These are phyloP conservation scores for Candida glucosophila DNA, from an alignment of 1,139 yeast genomes.

Conservation along the genomic window DNA sequence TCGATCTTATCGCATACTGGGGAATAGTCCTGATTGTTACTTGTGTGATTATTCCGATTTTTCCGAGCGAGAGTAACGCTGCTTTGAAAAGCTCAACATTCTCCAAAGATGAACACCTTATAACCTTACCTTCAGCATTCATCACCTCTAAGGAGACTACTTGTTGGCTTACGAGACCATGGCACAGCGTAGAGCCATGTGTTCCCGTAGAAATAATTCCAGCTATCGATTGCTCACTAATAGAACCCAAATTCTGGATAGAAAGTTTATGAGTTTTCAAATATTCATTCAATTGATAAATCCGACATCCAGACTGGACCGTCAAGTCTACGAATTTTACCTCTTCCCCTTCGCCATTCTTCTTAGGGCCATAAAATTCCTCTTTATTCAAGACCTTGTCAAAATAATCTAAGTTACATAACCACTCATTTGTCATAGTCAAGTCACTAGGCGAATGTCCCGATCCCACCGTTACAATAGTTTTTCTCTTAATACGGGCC, in stretches of 20 bases:
- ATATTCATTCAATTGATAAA: slow-evolving; percentile 67
- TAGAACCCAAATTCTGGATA: slow-evolving; percentile 86
- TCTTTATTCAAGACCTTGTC: slow-evolving; percentile 41
- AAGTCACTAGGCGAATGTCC: slow-evolving; percentile 94
- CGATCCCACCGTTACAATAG: slow-evolving; percentile 82
- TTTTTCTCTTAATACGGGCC: slow-evolving; percentile 53
- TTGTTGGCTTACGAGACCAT: slow-evolving; percentile 85
- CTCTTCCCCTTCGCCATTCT: slow-evolving; percentile 22
- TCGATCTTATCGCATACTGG: slow-evolving; percentile 68
- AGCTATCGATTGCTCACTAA: slow-evolving; percentile 87
- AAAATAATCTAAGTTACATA: slow-evolving; percentile 76
- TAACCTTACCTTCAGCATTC: slow-evolving; percentile 63
- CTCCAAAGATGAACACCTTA: slow-evolving; percentile 60
- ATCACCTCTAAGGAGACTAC: slow-evolving; percentile 68
- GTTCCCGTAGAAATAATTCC: slow-evolving; percentile 96
- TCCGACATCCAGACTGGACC: slow-evolving; percentile 85
- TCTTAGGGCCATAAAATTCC: slow-evolving; percentile 29
- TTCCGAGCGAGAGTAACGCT: slow-evolving; percentile 81
- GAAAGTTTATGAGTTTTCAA: slow-evolving; percentile 63
- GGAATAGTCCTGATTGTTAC: slow-evolving; percentile 88
- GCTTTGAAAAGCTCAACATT: slow-evolving; percentile 73
- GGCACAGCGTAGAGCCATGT: slow-evolving; percentile 90
- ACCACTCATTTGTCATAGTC: slow-evolving; percentile 85
- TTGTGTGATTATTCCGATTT: slow-evolving; percentile 80
- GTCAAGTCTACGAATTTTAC: slow-evolving; percentile 80